phyloP scores from a whole-genome alignment of 1,284 basidiomycete species.

The Waitea zeae region DNA sequence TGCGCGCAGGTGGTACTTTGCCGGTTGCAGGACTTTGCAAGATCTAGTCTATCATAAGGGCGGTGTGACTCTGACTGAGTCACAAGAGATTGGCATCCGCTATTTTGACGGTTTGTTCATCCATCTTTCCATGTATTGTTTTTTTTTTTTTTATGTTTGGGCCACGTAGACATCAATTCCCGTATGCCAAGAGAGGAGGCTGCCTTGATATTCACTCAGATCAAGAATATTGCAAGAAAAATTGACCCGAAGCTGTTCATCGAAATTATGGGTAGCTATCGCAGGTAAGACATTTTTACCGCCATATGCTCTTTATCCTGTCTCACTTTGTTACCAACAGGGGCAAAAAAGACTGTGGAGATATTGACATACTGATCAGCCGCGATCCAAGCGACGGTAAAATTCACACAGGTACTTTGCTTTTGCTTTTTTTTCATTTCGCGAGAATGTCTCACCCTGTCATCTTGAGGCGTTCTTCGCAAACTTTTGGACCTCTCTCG shows the following conservation, averaged over 20 bases:
- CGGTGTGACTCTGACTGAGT: constrained; percentile 40
- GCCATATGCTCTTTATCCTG: no score
- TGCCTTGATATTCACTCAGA: constrained; percentile 48
- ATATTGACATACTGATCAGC: constrained; percentile 82
- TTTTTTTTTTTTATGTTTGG: no score
- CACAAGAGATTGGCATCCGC: constrained; percentile 60
- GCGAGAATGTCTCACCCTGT: no score
- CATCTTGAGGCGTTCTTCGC: neutral
- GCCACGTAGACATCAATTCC: constrained; percentile 40
- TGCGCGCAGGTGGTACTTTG: constrained; percentile 39
- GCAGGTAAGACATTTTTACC: constrained; percentile 31
- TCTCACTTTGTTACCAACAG: no score
- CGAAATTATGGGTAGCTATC: constrained; percentile 82
- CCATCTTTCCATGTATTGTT: neutral
- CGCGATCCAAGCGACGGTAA: constrained; percentile 53
- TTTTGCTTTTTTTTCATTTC: constrained; percentile 2
- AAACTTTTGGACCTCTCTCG: neutral
- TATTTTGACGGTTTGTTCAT: constrained; percentile 46
- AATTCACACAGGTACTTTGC: constrained; percentile 42
- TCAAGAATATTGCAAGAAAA: constrained; percentile 46
- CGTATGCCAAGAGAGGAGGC: constrained; percentile 81
- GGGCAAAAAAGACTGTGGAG: constrained; percentile 65
- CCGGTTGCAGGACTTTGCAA: constrained; percentile 64
- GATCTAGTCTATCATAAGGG: constrained; percentile 46
- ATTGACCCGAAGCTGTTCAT: constrained; percentile 62